phyloP scores from a whole-genome alignment of 305 asterid genomes.

The Withania somnifera region DNA sequence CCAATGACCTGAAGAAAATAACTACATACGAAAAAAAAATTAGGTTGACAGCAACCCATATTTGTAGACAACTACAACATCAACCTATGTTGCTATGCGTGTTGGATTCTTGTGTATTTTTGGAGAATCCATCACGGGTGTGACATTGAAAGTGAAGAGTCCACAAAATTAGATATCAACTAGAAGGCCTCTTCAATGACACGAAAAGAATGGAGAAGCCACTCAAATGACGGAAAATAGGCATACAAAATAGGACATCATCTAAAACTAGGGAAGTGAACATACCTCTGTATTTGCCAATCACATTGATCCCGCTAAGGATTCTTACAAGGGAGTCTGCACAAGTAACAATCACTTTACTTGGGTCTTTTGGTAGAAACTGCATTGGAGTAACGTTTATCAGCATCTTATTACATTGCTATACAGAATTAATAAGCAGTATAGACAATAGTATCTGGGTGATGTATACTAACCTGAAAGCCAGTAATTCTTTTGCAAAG shows the following conservation, averaged over 20 bases:
- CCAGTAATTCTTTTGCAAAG: constrained; percentile 70
- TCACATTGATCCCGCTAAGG: constrained; percentile 41
- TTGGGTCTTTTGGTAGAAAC: constrained; percentile 67
- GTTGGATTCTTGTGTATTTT: too few relatives aligned
- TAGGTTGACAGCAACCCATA: neutral
- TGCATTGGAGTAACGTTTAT: constrained; percentile 20
- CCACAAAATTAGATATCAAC: too few relatives aligned
- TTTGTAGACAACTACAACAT: neutral
- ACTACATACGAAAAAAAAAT: neutral
- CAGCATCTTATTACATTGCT: neutral
- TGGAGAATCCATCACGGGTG: too few relatives aligned
- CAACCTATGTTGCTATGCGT: too few relatives aligned
- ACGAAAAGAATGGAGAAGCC: neutral
- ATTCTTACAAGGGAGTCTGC: constrained; percentile 75
- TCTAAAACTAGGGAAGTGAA: neutral
- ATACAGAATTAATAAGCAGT: neutral
- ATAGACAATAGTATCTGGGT: neutral
- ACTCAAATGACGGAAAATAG: neutral
- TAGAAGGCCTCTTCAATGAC: neutral
- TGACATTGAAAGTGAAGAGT: too few relatives aligned
- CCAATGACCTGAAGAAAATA: neutral
- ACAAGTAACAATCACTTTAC: constrained; percentile 69
- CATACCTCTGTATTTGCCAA: constrained; percentile 64
- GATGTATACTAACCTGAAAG: constrained; percentile 53
- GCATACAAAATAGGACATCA: neutral